A percentile compares a stretch with the other conserved stretches of the same genome.
Conservation (phyloP, 129 eudicot species). For the Oenanthe sinensis region DNA sequence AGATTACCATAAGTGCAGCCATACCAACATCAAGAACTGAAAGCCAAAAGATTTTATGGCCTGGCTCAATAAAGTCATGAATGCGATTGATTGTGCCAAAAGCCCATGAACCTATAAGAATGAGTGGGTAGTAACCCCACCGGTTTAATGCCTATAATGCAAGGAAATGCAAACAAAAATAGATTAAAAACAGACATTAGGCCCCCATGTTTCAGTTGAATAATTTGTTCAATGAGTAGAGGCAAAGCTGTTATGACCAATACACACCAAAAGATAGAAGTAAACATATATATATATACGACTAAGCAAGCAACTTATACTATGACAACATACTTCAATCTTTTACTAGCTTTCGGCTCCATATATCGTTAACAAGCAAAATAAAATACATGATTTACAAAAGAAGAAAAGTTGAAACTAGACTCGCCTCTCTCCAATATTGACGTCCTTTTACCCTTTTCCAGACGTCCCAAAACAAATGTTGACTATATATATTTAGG, state of each 20-base stretch:
- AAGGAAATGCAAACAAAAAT: conserved; percentile 7
- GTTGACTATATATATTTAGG: not conserved
- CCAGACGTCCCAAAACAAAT: not conserved
- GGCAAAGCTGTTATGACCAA: not conserved
- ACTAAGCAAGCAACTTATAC: not conserved
- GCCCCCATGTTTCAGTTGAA: not conserved
- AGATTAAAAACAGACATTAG: not conserved
- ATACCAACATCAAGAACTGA: conserved; percentile 95
- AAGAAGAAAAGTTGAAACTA: not conserved
- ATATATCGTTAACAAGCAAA: not conserved
- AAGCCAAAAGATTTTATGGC: conserved; percentile 89
- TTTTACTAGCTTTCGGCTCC: conserved; percentile 9
- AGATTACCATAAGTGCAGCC: conserved; percentile 84
- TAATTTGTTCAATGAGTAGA: not conserved
- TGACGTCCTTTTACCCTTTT: not conserved
- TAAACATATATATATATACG: not conserved
- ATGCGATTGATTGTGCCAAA: conserved; percentile 92
- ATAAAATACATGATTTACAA: not conserved
- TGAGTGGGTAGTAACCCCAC: conserved; percentile 96
- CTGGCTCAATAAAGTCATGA: conserved; percentile 84
- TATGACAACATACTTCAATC: not conserved
- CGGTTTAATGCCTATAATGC: conserved; percentile 60
- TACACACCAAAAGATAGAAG: not conserved
- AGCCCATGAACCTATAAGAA: conserved; percentile 98
- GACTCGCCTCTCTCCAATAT: not conserved